A percentile compares a stretch with the other conserved stretches of the same genome.
Conservation (phyloP, 371 early-diverging fungal species). For the Apophysomyces ossiformis region DNA sequence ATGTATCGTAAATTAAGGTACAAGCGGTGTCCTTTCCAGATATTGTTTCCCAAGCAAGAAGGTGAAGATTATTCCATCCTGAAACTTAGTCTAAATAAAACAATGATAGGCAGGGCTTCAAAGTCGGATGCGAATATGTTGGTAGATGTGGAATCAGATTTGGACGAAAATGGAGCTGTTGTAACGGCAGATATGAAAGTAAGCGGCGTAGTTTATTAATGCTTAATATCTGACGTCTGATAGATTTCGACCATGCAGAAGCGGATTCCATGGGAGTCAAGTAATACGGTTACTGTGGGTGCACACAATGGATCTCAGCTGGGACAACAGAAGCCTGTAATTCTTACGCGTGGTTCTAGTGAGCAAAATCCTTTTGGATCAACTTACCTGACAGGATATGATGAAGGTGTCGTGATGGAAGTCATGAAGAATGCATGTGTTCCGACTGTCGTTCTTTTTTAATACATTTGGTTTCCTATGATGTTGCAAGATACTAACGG, state of each 20-base stretch:
- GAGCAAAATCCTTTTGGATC: slow-evolving; percentile 77
- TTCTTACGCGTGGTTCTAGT: slow-evolving; percentile 68
- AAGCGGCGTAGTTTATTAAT: slow-evolving; percentile 21
- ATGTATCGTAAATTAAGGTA: slow-evolving; percentile 37
- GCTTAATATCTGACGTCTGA: slow-evolving; percentile 19
- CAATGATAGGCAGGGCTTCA: slow-evolving; percentile 14
- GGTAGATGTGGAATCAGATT: slow-evolving; percentile 43
- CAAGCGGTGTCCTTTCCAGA: slow-evolving; percentile 59
- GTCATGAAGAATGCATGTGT: slow-evolving; percentile 68
- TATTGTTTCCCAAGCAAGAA: slow-evolving; percentile 40
- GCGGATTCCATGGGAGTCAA: slow-evolving; percentile 52
- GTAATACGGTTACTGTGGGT: slow-evolving; percentile 29
- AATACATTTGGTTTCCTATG: not conserved
- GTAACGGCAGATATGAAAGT: slow-evolving; percentile 54
- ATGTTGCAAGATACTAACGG: no score
- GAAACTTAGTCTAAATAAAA: not conserved
- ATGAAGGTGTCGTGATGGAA: slow-evolving; percentile 63
- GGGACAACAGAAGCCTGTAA: slow-evolving; percentile 54
- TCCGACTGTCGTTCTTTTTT: slow-evolving; percentile 60
- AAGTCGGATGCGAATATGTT: slow-evolving; percentile 23
- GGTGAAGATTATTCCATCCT: slow-evolving; percentile 15
- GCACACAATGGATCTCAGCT: slow-evolving; percentile 24
- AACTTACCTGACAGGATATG: slow-evolving; percentile 66
- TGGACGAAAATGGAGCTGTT: slow-evolving; percentile 25
- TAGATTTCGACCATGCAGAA: slow-evolving; percentile 52